phyloP scores from a whole-genome alignment of 805 yeast genomes.

The Barnettozyma botsteinii region DNA sequence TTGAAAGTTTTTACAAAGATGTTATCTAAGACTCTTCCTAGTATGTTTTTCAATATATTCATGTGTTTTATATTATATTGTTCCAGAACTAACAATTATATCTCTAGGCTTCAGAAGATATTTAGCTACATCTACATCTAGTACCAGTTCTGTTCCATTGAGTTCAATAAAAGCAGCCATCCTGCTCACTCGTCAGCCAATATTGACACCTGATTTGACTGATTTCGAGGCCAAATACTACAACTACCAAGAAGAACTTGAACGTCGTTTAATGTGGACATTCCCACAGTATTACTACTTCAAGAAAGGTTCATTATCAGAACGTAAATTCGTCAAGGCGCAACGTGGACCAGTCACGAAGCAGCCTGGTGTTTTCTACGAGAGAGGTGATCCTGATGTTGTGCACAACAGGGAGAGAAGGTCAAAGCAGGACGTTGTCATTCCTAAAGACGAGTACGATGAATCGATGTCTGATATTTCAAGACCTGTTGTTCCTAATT shows the following conservation, averaged over 20 bases:
- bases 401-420: conserved; percentile 87
- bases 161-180: conserved; percentile 40
- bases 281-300: conserved; percentile 92
- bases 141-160: conserved; percentile 16
- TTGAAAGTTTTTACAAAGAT: conserved; percentile 1
- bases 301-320: conserved; percentile 84
- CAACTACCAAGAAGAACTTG: conserved; percentile 78
- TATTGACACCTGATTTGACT: conserved; percentile 72
- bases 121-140: conserved; percentile 16
- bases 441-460: conserved; percentile 50
- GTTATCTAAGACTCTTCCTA: conserved; percentile 9
- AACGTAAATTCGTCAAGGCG: conserved; percentile 67
- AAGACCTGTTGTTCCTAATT: conserved; percentile 61
- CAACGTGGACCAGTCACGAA: conserved; percentile 72
- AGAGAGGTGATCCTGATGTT: conserved; percentile 80
- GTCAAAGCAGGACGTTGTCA: conserved; percentile 65
- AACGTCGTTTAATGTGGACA: conserved; percentile 93
- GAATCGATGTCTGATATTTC: conserved; percentile 47
- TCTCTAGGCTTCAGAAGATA: conserved; percentile 21
- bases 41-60: no score
- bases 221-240: conserved; percentile 72
- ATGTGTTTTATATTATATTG: no score
- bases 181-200: conserved; percentile 74
- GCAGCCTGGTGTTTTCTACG: conserved; percentile 71
- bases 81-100: not conserved